These are phyloP conservation scores for Zea luxurians DNA, from an alignment of 176 grass and related monocot species.

Conservation along the genomic window DNA sequence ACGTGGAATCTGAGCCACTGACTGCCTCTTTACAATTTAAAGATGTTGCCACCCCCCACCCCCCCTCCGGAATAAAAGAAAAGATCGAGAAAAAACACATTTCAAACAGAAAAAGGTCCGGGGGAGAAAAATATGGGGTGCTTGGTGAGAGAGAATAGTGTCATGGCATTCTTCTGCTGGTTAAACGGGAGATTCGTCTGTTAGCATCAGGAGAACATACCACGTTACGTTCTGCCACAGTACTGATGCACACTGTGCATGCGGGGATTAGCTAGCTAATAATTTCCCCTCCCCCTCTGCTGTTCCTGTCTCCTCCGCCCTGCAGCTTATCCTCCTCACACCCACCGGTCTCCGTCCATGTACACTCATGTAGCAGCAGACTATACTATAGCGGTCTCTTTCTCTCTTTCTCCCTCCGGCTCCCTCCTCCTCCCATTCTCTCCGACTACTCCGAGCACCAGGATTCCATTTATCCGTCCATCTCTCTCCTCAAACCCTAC, in stretches of 20 bases:
- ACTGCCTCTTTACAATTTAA: slow-evolving; percentile 74
- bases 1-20: slow-evolving; percentile 94
- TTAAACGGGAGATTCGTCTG: slow-evolving; percentile 44
- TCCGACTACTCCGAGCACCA: slow-evolving; percentile 24
- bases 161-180: slow-evolving; percentile 30
- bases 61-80: slow-evolving; percentile 38
- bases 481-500: slow-evolving; percentile 62
- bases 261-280: slow-evolving; percentile 46
- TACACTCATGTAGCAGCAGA: slow-evolving; percentile 27
- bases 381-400: slow-evolving; percentile 29
- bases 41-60: no score
- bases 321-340: slow-evolving; percentile 16
- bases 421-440: no score
- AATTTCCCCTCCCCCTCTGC: slow-evolving; percentile 22
- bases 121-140: background rate
- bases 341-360: slow-evolving; percentile 28
- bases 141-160: background rate
- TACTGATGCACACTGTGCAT: slow-evolving; percentile 51
- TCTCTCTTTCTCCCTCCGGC: slow-evolving; percentile 23
- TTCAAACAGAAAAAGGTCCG: slow-evolving; percentile 38
- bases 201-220: slow-evolving; percentile 58
- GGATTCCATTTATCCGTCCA: slow-evolving; percentile 55
- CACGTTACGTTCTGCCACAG: slow-evolving; percentile 63
- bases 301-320: background rate
- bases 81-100: slow-evolving; percentile 40